These are phyloP conservation scores for Pecoramyces ruminantium DNA, from an alignment of 192 early-diverging fungal genomes.

Conservation along the genomic window DNA sequence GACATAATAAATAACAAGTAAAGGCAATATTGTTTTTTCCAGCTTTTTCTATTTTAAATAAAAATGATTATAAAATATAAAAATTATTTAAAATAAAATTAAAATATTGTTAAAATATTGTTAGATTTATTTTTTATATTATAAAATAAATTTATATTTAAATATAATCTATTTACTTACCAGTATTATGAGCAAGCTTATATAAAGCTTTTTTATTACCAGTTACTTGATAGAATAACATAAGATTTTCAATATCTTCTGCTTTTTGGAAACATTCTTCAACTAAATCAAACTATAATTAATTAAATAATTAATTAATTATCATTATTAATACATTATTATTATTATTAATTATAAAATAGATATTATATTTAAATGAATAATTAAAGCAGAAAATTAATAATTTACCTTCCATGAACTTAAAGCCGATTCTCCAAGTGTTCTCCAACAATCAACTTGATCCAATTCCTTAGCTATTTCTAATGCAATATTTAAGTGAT, in stretches of 20 bases:
- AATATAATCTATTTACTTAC: slow-evolving; percentile 7
- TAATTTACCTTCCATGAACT: slow-evolving; percentile 64
- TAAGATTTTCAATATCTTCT: slow-evolving; percentile 74
- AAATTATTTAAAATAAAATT: not conserved
- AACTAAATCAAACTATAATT: slow-evolving; percentile 48
- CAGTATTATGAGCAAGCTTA: slow-evolving; percentile 52
- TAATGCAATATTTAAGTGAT: slow-evolving; percentile 63
- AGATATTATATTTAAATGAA: too few relatives aligned
- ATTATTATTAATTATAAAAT: too few relatives aligned
- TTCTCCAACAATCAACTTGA: slow-evolving; percentile 86
- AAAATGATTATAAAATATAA: not conserved
- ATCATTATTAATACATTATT: too few relatives aligned
- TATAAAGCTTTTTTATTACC: slow-evolving; percentile 66
- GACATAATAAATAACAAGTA: slow-evolving; percentile 55
- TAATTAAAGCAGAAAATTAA: too few relatives aligned
- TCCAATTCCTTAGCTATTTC: slow-evolving; percentile 69
- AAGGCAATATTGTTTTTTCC: slow-evolving; percentile 90
- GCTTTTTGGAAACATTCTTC: slow-evolving; percentile 78
- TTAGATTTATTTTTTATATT: too few relatives aligned
- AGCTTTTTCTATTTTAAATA: slow-evolving; percentile 15
- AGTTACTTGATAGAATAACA: slow-evolving; percentile 77
- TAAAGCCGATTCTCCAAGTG: slow-evolving; percentile 78
- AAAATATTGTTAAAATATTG: not conserved
- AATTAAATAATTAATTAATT: not conserved
- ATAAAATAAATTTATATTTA: too few relatives aligned